phyloP scores from a whole-genome alignment of 306 rosid species.

The Vachellia pachyceras region DNA sequence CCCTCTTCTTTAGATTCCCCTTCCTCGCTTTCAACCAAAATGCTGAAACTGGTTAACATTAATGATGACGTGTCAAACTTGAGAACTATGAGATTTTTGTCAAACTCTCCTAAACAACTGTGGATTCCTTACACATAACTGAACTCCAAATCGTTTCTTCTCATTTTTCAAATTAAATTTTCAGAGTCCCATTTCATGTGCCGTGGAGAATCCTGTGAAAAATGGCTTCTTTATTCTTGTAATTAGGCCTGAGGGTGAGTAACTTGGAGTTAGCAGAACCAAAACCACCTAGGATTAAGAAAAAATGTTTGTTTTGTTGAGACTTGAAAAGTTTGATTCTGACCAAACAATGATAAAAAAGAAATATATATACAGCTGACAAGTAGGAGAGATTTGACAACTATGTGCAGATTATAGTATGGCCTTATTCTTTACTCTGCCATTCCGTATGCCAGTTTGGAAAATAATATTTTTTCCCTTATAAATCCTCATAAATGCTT shows the following conservation, averaged over 20 bases:
- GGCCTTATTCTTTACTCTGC: not conserved
- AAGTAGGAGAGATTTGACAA: conserved; percentile 3
- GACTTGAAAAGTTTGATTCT: conserved; percentile 5
- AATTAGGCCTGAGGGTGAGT: conserved; percentile 13
- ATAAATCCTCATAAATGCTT: conserved; percentile 42
- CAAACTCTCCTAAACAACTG: not conserved
- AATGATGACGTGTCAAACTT: not conserved
- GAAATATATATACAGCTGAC: not conserved
- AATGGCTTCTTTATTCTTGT: not conserved
- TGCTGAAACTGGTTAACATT: conserved; percentile 2
- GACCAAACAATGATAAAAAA: not conserved
- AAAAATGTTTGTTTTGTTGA: conserved; percentile 2
- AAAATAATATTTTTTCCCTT: conserved; percentile 20
- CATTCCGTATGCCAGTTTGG: conserved; percentile 9
- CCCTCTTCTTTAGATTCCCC: conserved; percentile 27
- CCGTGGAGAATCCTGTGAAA: not conserved
- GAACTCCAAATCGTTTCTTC: not conserved
- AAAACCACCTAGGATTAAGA: conserved; percentile 49
- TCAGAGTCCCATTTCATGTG: not conserved
- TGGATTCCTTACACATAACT: not conserved
- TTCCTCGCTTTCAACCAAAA: conserved; percentile 28
- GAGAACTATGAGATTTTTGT: conserved; percentile 4
- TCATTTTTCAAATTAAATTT: not conserved
- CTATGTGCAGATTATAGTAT: not conserved
- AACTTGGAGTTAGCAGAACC: conserved; percentile 41